These are phyloP conservation scores for Hebeloma cylindrosporum DNA, from an alignment of 768 basidiomycete genomes.

Conservation along the genomic window DNA sequence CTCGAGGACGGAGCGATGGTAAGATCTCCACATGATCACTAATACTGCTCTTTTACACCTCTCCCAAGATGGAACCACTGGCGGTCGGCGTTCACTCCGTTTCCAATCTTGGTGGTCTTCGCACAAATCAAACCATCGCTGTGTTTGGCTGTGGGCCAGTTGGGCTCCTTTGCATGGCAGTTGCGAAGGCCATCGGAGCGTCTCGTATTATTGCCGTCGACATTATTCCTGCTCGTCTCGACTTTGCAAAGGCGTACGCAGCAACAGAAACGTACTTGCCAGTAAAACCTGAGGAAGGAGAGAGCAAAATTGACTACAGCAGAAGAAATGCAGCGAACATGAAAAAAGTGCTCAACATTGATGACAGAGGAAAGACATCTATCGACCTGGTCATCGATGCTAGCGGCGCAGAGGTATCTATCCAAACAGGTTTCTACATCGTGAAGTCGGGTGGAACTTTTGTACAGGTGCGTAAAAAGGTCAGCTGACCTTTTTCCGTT, in stretches of 20 bases:
- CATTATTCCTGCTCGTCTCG: constrained; percentile 70
- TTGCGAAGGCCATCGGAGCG: constrained; percentile 93
- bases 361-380: constrained; percentile 65
- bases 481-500: background rate
- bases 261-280: constrained; percentile 78
- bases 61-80: constrained; percentile 83
- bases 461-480: constrained; percentile 51
- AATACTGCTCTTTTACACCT: background rate
- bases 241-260: constrained; percentile 84
- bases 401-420: constrained; percentile 89
- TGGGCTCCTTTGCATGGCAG: constrained; percentile 91
- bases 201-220: constrained; percentile 83
- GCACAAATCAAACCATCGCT: constrained; percentile 71
- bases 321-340: constrained; percentile 67
- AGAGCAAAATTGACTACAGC: constrained; percentile 70
- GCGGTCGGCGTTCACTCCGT: constrained; percentile 92
- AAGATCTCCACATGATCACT: constrained; percentile 11
- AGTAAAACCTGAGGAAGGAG: constrained; percentile 56
- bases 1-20: constrained; percentile 97
- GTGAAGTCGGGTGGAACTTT: constrained; percentile 75
- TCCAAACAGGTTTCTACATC: constrained; percentile 80
- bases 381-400: constrained; percentile 92
- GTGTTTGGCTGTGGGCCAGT: constrained; percentile 89
- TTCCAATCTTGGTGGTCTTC: constrained; percentile 69
- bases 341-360: constrained; percentile 61